Conservation (phyloP, 495 filamentous ascomycete genomes). For the Thermothielavioides terrestris region DNA sequence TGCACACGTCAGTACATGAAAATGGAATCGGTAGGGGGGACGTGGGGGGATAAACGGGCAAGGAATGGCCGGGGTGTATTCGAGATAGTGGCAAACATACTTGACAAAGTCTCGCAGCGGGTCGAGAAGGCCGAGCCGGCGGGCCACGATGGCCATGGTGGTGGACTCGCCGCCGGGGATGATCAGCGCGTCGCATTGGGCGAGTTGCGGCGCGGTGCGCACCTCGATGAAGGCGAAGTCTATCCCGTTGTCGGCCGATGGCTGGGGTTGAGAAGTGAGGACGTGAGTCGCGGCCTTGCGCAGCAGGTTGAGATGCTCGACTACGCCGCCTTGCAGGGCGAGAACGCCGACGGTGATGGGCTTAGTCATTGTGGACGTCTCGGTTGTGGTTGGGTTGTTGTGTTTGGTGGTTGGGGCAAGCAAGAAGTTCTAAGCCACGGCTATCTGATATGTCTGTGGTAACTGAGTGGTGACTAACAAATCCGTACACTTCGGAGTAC, state of each 20-base stretch:
- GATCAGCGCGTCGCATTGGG: constrained; percentile 70
- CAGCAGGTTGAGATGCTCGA: constrained; percentile 76
- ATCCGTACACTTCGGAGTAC: no score
- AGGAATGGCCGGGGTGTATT: constrained; percentile 4
- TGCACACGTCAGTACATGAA: no score
- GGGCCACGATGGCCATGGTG: constrained; percentile 82
- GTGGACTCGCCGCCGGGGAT: constrained; percentile 95
- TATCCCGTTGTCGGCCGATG: background rate
- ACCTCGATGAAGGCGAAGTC: constrained; percentile 63
- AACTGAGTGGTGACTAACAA: no score
- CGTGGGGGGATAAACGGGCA: background rate
- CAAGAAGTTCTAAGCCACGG: no score
- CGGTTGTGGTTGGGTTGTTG: background rate
- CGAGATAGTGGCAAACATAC: constrained; percentile 39
- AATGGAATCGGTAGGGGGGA: no score
- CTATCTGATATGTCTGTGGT: no score
- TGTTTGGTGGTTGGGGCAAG: background rate
- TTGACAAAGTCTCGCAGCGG: constrained; percentile 90
- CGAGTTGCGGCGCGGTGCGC: constrained; percentile 63
- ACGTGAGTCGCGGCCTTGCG: constrained; percentile 46
- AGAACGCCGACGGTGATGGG: constrained; percentile 68
- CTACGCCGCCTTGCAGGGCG: constrained; percentile 89
- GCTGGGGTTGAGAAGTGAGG: background rate
- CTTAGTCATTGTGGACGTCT: constrained; percentile 7
- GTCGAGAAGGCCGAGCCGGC: constrained; percentile 68